Percentiles rank a stretch among this genome's conserved stretches.
Evolutionary conservation across 169 alveolate species (phyloP).

Genomic region (Theileria annulata): DNA sequence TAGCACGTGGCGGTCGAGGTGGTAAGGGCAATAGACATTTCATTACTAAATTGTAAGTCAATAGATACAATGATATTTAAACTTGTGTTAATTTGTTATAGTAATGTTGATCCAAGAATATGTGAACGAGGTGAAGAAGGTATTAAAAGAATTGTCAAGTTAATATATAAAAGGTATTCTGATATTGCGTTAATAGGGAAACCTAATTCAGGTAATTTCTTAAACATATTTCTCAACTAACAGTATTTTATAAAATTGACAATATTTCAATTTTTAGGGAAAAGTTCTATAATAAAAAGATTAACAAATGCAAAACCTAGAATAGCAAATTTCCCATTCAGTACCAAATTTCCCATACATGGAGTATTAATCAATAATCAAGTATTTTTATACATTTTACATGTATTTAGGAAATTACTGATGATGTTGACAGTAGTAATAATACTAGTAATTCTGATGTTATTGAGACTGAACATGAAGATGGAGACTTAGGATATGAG

Average conservation of each 20-base stretch:
- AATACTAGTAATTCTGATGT: too few relatives aligned
- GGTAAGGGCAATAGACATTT: conserved; percentile 87
- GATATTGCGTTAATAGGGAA: conserved; percentile 89
- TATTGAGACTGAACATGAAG: conserved; percentile 2
- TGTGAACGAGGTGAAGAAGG: conserved; percentile 77
- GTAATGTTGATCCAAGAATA: conserved; percentile 56
- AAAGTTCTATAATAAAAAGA: conserved; percentile 48
- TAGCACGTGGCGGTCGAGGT: conserved; percentile 90
- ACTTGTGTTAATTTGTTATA: conserved; percentile 58
- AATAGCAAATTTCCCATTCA: conserved; percentile 50
- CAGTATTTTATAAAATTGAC: neutral
- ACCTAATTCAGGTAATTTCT: conserved; percentile 89
- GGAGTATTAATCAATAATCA: conserved; percentile 29
- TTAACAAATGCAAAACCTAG: conserved; percentile 64
- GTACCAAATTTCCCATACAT: conserved; percentile 53
- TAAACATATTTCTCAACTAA: conserved; percentile 11
- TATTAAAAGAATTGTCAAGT: conserved; percentile 47
- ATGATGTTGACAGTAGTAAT: neutral
- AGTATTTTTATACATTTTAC: neutral
- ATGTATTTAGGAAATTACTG: neutral
- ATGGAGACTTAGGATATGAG: neutral
- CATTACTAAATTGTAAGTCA: conserved; percentile 70
- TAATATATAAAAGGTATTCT: conserved; percentile 78
- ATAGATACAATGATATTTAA: too few relatives aligned
- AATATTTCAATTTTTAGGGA: conserved; percentile 43